Percentiles rank a stretch among this genome's conserved stretches.
Conservation (phyloP, 2,329 filamentous ascomycete species). For the Alternaria brassicae region DNA sequence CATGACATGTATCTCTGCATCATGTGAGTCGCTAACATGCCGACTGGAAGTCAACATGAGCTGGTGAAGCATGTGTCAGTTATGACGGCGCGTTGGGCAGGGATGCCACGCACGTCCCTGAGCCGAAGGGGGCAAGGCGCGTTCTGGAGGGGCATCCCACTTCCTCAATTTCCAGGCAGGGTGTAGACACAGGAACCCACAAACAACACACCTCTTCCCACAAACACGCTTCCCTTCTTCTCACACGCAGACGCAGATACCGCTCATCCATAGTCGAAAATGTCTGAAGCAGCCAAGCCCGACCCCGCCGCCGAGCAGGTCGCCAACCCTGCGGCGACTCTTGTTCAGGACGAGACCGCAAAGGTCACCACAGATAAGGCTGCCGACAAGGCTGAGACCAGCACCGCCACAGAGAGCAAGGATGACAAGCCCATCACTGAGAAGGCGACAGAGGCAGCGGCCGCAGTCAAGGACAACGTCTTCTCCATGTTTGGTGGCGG, state of each 20-base stretch:
- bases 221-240: conserved; percentile 21
- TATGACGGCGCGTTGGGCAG: conserved; percentile 3
- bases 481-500: conserved; percentile 99
- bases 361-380: conserved; percentile 53
- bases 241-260: conserved; percentile 5
- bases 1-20: not conserved
- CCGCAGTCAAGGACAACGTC: conserved; percentile 65
- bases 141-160: conserved; percentile 18
- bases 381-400: conserved; percentile 32
- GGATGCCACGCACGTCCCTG: conserved; percentile 24
- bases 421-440: conserved; percentile 61
- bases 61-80: not conserved
- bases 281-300: conserved; percentile 52
- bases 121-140: conserved; percentile 10
- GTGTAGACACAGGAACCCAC: conserved; percentile 9
- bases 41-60: not conserved
- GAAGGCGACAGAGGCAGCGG: conserved; percentile 48
- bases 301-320: conserved; percentile 51
- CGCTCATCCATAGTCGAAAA: conserved; percentile 22
- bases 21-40: not conserved
- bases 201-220: conserved; percentile 9
- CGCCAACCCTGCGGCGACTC: conserved; percentile 50
- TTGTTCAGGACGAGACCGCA: conserved; percentile 54
- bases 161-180: conserved; percentile 18
- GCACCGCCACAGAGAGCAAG: conserved; percentile 34